These are phyloP conservation scores for Nigrospora sphaerica DNA, from an alignment of 2,329 filamentous ascomycete genomes.

Conservation along the genomic window DNA sequence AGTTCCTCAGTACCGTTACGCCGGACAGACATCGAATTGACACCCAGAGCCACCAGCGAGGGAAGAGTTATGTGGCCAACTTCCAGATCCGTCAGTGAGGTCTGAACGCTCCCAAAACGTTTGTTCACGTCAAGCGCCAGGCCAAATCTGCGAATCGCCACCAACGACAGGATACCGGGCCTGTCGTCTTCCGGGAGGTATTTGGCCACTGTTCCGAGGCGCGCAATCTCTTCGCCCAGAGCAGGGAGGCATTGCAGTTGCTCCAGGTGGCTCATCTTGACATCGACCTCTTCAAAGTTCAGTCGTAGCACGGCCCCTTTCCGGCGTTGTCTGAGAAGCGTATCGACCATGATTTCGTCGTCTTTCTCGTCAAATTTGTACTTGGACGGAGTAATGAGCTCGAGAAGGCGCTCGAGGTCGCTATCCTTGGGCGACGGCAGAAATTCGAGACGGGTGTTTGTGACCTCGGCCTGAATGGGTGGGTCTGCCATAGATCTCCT, in stretches of 20 bases:
- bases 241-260: constrained; percentile 62
- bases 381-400: constrained; percentile 85
- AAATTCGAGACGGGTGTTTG: constrained; percentile 65
- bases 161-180: constrained; percentile 75
- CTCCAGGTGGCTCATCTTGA: constrained; percentile 54
- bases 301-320: constrained; percentile 78
- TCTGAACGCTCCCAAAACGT: constrained; percentile 57
- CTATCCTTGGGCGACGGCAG: constrained; percentile 64
- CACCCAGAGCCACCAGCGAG: constrained; percentile 69
- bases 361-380: constrained; percentile 79
- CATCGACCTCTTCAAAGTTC: constrained; percentile 56
- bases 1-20: constrained; percentile 67
- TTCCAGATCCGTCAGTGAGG: constrained; percentile 57
- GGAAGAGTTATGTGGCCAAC: constrained; percentile 79
- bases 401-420: constrained; percentile 76
- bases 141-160: constrained; percentile 57
- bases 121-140: constrained; percentile 57
- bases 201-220: constrained; percentile 81
- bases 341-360: constrained; percentile 93
- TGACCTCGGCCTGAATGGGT: constrained; percentile 55
- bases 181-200: constrained; percentile 94
- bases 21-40: constrained; percentile 54
- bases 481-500: constrained; percentile 45
- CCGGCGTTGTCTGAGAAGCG: constrained; percentile 73
- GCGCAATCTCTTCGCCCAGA: constrained; percentile 71